Evolutionary conservation across 257 asterid species (phyloP), one percentile per base, ranked within the genome.

Genomic region (Ilex asprella): DNA sequence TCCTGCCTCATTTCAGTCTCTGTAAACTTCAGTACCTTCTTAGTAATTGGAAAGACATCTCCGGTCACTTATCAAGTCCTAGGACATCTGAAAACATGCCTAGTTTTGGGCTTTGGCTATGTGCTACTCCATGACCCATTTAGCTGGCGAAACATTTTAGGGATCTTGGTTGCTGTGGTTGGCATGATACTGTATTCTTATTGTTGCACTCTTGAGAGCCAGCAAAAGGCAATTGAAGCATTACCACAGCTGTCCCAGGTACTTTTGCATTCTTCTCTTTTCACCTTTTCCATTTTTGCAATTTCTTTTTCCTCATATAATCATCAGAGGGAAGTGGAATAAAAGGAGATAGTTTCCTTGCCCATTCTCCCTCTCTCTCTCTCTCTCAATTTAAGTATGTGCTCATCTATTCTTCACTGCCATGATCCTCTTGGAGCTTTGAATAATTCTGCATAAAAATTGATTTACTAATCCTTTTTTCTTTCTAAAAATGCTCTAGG

Each of bases 11-110:
- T 86, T 80, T 73, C 89, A 6, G 81, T 83, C 60, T 85, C 92
- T 2, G 96, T 86, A 29, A 88, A 84, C 75, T 86, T 88, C 70
- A 84, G 96, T 79, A 84, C 90, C 58, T 88, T 88, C 74, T 80
- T 80, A 60, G 90, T 84, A 60, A 88, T 82, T 64, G 96, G 95
- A 70, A 86, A 74, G 82, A 81, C 91, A 39, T 88, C 86, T 55
- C 93, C 93, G 0, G 93, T 89, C 68, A 84, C 95, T 60, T 84
- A 82, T 72, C 93, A 84, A 76, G 95, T 86, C 60, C 90, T 84
- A 62, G 89, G 88, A 71, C 93, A 84, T 82, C 81, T 88, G 56
- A 86, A 86, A 74, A 86, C 93, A 58, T 88, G 93, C 68, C 76
- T 88, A 50, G 89, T 81, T 31, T 73, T 86, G 47, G 84, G 80